Conservation (phyloP, 2,329 filamentous ascomycete genomes). For the Phialemoniopsis sp. region DNA sequence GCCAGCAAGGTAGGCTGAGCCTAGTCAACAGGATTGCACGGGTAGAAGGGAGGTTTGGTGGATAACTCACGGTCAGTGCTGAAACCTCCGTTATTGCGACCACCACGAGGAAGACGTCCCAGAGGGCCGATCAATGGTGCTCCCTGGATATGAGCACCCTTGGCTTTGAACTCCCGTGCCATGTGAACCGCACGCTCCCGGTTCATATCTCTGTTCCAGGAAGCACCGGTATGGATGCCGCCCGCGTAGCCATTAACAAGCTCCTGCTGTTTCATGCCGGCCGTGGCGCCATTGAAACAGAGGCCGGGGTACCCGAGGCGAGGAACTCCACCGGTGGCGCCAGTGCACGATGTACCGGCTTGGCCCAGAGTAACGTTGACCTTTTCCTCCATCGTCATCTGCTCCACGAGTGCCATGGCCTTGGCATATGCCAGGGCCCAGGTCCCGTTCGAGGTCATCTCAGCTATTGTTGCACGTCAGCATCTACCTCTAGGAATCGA, state of each 20-base stretch:
- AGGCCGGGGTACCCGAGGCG: slow-evolving; percentile 53
- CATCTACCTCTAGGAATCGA: no score
- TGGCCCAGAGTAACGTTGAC: slow-evolving; percentile 32
- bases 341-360: no score
- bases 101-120: slow-evolving; percentile 39
- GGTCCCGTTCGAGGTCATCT: slow-evolving; percentile 12
- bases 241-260: slow-evolving; percentile 67
- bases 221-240: slow-evolving; percentile 65
- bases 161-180: slow-evolving; percentile 63
- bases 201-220: slow-evolving; percentile 64
- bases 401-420: slow-evolving; percentile 26
- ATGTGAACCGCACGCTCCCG: slow-evolving; percentile 41
- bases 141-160: slow-evolving; percentile 73
- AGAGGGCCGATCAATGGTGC: slow-evolving; percentile 42
- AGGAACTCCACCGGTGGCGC: slow-evolving; percentile 44
- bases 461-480: no score
- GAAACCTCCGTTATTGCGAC: no score
- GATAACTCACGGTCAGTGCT: no score
- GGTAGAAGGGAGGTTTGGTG: neutral
- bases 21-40: neutral
- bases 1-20: neutral
- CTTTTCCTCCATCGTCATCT: slow-evolving; percentile 34
- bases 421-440: slow-evolving; percentile 29
- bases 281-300: slow-evolving; percentile 66
- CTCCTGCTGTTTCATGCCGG: slow-evolving; percentile 62